Conservation (phyloP, 78 protist species). For the Dictyostelium purpureum region DNA sequence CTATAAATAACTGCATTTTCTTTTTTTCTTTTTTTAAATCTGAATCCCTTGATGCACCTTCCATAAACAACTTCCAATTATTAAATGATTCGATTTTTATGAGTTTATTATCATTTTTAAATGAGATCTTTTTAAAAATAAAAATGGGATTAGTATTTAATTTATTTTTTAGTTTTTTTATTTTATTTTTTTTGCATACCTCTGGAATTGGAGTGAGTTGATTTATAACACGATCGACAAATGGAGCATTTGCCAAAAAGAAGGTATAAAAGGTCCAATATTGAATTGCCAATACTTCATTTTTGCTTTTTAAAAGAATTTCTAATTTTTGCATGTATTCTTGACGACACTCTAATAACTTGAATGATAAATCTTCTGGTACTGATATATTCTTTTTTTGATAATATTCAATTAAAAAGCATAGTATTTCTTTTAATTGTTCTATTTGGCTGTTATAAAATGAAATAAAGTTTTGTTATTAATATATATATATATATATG, state of each 20-base stretch:
- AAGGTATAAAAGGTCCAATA: constrained; percentile 38
- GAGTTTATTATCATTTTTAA: constrained; percentile 5
- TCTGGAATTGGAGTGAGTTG: constrained; percentile 34
- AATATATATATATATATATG: too few relatives aligned
- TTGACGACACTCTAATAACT: background rate
- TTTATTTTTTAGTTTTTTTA: background rate
- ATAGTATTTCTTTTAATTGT: background rate
- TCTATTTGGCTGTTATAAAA: background rate
- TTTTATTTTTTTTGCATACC: background rate
- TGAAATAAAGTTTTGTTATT: too few relatives aligned
- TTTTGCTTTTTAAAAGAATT: background rate
- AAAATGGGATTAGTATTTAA: background rate
- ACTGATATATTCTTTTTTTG: background rate
- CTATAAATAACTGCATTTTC: constrained; percentile 21
- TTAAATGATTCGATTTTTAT: constrained; percentile 16
- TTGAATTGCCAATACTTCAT: background rate
- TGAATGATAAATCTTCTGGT: background rate
- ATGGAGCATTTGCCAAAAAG: constrained; percentile 1
- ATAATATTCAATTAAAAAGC: background rate
- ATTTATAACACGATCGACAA: background rate
- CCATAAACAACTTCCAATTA: constrained; percentile 61
- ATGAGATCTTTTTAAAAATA: background rate
- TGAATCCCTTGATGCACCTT: background rate
- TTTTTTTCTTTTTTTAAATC: background rate
- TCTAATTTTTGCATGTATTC: background rate